Evolutionary conservation across 495 filamentous ascomycete species (phyloP).

Genomic region (Chlorociboria aeruginascens): DNA sequence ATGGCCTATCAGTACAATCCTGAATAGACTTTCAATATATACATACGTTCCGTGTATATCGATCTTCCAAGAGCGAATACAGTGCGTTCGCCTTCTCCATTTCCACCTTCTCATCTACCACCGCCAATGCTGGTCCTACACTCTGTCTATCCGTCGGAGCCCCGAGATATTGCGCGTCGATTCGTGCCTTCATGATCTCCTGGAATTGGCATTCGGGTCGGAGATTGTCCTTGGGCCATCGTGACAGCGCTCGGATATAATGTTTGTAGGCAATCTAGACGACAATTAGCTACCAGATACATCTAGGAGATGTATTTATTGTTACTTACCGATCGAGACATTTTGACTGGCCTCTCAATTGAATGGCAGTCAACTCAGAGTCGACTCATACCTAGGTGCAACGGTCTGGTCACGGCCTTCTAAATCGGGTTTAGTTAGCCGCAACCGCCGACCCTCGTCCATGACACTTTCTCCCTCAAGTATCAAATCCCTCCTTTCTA

Average conservation of each 20-base stretch:
- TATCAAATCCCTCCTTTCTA: too few species aligned
- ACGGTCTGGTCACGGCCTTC: too few species aligned
- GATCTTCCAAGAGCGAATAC: slow-evolving; percentile 61
- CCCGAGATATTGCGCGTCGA: slow-evolving; percentile 28
- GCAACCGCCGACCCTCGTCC: too few species aligned
- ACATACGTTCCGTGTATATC: slow-evolving; percentile 49
- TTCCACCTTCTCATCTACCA: slow-evolving; percentile 26
- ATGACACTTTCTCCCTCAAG: too few species aligned
- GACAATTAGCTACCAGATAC: background rate
- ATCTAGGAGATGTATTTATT: background rate
- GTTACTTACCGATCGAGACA: slow-evolving; percentile 12
- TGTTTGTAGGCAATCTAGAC: slow-evolving; percentile 33
- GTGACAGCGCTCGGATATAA: slow-evolving; percentile 54
- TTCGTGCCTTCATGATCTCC: slow-evolving; percentile 49
- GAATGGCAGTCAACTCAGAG: too few species aligned
- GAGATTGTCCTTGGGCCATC: slow-evolving; percentile 69
- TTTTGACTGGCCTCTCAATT: slow-evolving; percentile 6
- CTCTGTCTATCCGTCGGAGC: slow-evolving; percentile 19
- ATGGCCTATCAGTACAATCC: background rate
- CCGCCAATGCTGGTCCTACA: slow-evolving; percentile 20
- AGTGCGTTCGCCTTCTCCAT: slow-evolving; percentile 59
- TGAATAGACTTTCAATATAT: background rate
- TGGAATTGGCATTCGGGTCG: slow-evolving; percentile 71
- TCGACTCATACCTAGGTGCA: too few species aligned
- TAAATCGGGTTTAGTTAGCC: too few species aligned